Conservation (phyloP, 2,329 filamentous ascomycete genomes). For the Coniosporium tulheliwenetii region DNA sequence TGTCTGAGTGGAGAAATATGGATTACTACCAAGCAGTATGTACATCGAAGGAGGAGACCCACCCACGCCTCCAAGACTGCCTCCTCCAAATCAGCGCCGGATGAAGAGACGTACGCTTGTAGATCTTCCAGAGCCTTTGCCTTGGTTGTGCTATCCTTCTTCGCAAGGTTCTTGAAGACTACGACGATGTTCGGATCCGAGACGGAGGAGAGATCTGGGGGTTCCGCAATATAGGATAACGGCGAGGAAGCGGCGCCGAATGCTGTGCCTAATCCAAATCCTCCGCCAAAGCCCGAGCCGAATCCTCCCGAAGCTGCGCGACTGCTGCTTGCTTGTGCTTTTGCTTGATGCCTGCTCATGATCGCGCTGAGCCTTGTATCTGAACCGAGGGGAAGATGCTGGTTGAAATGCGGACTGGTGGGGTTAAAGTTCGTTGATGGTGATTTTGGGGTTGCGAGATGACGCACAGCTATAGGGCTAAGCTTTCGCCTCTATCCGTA, state of each 20-base stretch:
- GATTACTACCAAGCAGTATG: slow-evolving; percentile 22
- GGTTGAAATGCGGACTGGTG: too few relatives aligned
- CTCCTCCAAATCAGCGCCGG: slow-evolving; percentile 56
- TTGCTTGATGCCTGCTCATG: slow-evolving; percentile 46
- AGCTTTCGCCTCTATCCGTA: too few relatives aligned
- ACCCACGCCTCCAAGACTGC: slow-evolving; percentile 82
- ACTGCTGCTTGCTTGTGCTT: slow-evolving; percentile 47
- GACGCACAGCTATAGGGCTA: too few relatives aligned
- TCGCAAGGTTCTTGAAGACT: slow-evolving; percentile 80
- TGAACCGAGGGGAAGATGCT: too few relatives aligned
- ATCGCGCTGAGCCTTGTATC: too few relatives aligned
- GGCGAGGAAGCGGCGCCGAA: slow-evolving; percentile 37
- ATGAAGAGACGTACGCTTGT: slow-evolving; percentile 44
- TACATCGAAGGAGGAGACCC: slow-evolving; percentile 22
- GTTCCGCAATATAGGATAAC: slow-evolving; percentile 77
- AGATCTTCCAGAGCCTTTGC: slow-evolving; percentile 81
- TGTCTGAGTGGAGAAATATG: slow-evolving; percentile 36
- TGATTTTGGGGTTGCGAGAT: too few relatives aligned
- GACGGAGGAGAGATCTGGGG: slow-evolving; percentile 63
- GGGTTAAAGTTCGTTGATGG: too few relatives aligned
- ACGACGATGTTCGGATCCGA: slow-evolving; percentile 72
- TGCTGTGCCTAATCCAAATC: slow-evolving; percentile 24
- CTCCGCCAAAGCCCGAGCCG: slow-evolving; percentile 11
- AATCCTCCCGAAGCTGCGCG: slow-evolving; percentile 35
- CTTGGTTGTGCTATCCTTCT: slow-evolving; percentile 88